These are phyloP conservation scores for Trichoderma lentiforme DNA, from an alignment of 2,329 filamentous ascomycete genomes.

Conservation along the genomic window DNA sequence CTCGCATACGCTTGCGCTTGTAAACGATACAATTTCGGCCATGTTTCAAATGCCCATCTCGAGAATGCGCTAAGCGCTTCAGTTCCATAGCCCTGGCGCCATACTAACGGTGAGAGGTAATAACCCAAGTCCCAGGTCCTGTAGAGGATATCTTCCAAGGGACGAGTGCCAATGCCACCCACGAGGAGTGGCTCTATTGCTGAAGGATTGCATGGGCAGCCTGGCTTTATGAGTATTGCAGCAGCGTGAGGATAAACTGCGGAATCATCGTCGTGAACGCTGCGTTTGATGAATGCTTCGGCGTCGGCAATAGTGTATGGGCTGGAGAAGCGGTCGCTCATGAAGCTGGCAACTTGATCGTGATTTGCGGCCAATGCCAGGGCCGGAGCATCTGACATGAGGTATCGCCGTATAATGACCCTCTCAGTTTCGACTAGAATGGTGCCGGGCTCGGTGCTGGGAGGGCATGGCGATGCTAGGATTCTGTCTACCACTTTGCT, in stretches of 20 bases:
- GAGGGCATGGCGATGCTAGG: constrained; percentile 18
- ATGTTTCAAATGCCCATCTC: constrained; percentile 43
- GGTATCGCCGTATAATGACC: constrained; percentile 41
- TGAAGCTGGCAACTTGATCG: constrained; percentile 33
- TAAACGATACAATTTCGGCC: constrained; percentile 35
- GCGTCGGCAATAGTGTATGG: constrained; percentile 45
- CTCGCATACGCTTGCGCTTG: constrained; percentile 28
- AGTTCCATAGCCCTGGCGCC: constrained; percentile 46
- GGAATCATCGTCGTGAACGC: constrained; percentile 20
- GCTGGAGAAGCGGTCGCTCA: constrained; percentile 45
- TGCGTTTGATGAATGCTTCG: constrained; percentile 33
- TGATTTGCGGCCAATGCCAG: constrained; percentile 38
- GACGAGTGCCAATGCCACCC: constrained; percentile 42
- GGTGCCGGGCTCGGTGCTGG: constrained; percentile 29
- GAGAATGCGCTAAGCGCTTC: constrained; percentile 39
- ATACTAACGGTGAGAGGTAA: constrained; percentile 41
- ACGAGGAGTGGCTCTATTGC: constrained; percentile 27
- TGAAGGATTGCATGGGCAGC: constrained; percentile 27
- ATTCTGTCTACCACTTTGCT: background rate
- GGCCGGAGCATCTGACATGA: constrained; percentile 36
- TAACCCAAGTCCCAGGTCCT: constrained; percentile 49
- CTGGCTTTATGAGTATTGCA: constrained; percentile 35
- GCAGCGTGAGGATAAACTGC: constrained; percentile 29
- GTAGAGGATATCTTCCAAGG: constrained; percentile 37
- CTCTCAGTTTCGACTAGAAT: constrained; percentile 32